These are phyloP conservation scores for Epichloe sp. DNA, from an alignment of 2,329 filamentous ascomycete species.

Conservation along the genomic window DNA sequence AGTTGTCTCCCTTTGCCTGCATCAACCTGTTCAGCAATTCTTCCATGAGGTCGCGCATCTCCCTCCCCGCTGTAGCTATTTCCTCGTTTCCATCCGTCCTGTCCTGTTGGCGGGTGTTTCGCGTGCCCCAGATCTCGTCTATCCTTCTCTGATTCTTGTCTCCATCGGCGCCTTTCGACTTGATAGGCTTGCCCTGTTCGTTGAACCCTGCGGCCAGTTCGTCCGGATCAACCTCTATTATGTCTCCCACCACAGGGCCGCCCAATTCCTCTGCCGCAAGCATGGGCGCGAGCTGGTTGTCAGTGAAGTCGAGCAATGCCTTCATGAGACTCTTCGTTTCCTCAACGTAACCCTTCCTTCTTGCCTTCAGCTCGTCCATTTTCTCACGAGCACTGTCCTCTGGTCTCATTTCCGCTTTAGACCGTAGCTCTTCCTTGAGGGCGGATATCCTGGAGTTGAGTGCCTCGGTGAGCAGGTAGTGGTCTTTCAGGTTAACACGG, in stretches of 20 bases:
- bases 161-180: slow-evolving; percentile 26
- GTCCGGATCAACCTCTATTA: slow-evolving; percentile 49
- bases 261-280: slow-evolving; percentile 74
- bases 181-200: slow-evolving; percentile 42
- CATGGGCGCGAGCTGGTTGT: slow-evolving; percentile 57
- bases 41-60: slow-evolving; percentile 49
- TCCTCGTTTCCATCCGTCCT: slow-evolving; percentile 27
- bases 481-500: slow-evolving; percentile 37
- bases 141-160: slow-evolving; percentile 46
- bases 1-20: slow-evolving; percentile 39
- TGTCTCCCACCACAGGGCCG: slow-evolving; percentile 67
- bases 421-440: slow-evolving; percentile 43
- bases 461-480: slow-evolving; percentile 39
- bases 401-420: slow-evolving; percentile 43
- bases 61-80: slow-evolving; percentile 35
- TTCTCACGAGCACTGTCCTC: slow-evolving; percentile 50
- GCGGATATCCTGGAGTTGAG: slow-evolving; percentile 43
- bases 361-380: slow-evolving; percentile 44
- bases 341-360: slow-evolving; percentile 45
- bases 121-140: slow-evolving; percentile 47
- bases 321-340: slow-evolving; percentile 49
- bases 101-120: slow-evolving; percentile 8
- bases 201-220: slow-evolving; percentile 48
- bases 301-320: slow-evolving; percentile 57
- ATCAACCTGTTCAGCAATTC: slow-evolving; percentile 45